Conservation (phyloP, 257 asterid species). For the Scutellaria galericulata region DNA sequence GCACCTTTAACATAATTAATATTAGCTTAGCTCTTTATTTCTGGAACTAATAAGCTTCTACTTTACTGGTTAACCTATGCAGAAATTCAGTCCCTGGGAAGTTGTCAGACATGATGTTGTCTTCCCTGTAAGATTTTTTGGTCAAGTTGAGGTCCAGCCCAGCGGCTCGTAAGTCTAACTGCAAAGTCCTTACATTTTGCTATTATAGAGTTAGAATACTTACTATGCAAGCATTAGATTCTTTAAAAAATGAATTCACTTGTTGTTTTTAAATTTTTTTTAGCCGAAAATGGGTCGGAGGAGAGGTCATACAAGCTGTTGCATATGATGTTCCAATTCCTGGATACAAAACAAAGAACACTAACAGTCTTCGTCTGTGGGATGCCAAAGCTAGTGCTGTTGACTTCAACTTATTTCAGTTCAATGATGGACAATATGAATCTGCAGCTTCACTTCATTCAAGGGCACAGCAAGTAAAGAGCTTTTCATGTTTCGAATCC, state of each 20-base stretch:
- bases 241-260: constrained; percentile 30
- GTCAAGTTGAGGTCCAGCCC: constrained; percentile 85
- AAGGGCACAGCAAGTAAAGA: constrained; percentile 87
- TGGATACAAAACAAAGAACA: constrained; percentile 96
- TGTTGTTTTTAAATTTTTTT: constrained; percentile 30
- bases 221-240: not conserved
- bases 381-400: constrained; percentile 91
- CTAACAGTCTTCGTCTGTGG: constrained; percentile 98
- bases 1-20: constrained; percentile 30
- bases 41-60: constrained; percentile 19
- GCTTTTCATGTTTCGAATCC: constrained; percentile 19
- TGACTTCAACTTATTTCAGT: constrained; percentile 85
- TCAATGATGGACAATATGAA: constrained; percentile 96
- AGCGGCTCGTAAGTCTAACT: constrained; percentile 83
- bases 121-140: constrained; percentile 90
- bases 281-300: constrained; percentile 96
- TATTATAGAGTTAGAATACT: constrained; percentile 9
- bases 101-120: constrained; percentile 89
- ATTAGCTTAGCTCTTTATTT: constrained; percentile 25
- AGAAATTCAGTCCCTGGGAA: constrained; percentile 99
- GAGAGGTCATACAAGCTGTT: constrained; percentile 92
- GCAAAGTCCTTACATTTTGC: constrained; percentile 32
- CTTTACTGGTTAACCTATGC: constrained; percentile 43
- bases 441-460: constrained; percentile 95
- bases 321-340: constrained; percentile 99